Evolutionary conservation across 306 rosid genomes (phyloP).

Genomic region (Parietaria judaica): DNA sequence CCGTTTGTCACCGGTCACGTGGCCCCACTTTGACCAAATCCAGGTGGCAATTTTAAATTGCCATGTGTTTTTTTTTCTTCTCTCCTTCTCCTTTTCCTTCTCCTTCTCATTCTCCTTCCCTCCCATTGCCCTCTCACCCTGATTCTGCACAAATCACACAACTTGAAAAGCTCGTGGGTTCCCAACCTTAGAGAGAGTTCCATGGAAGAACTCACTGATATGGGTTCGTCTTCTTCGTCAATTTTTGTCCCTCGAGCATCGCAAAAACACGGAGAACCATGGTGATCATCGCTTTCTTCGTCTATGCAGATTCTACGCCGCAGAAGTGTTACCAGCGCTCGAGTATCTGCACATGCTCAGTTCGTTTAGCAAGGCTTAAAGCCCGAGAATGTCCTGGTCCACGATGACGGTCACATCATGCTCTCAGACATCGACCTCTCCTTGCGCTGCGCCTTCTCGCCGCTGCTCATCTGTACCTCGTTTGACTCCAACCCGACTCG

Average conservation of each 20-base stretch:
- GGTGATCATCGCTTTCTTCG: constrained; percentile 27
- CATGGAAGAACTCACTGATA: constrained; percentile 52
- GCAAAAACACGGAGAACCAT: constrained; percentile 63
- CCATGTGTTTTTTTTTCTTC: no score
- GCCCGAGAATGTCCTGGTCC: constrained; percentile 95
- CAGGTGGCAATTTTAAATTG: no score
- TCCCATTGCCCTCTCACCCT: no score
- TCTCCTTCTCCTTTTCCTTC: no score
- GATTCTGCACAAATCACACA: no score
- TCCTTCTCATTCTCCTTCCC: no score
- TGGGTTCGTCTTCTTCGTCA: constrained; percentile 42
- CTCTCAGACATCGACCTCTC: constrained; percentile 97
- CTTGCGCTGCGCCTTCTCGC: constrained; percentile 78
- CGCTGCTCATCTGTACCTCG: constrained; percentile 64
- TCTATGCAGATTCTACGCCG: constrained; percentile 84
- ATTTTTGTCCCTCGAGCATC: constrained; percentile 50
- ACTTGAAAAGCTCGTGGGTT: constrained; percentile 30
- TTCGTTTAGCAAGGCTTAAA: constrained; percentile 90
- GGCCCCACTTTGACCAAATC: no score
- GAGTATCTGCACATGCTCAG: constrained; percentile 99
- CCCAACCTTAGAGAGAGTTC: constrained; percentile 57
- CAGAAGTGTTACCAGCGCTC: constrained; percentile 89
- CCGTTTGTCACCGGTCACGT: no score
- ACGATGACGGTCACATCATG: constrained; percentile 99
- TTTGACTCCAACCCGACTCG: constrained; percentile 74